Evolutionary conservation across 768 basidiomycete species (phyloP), one percentile per base, ranked within the genome.

Genomic region (Baorangia bicolor): DNA sequence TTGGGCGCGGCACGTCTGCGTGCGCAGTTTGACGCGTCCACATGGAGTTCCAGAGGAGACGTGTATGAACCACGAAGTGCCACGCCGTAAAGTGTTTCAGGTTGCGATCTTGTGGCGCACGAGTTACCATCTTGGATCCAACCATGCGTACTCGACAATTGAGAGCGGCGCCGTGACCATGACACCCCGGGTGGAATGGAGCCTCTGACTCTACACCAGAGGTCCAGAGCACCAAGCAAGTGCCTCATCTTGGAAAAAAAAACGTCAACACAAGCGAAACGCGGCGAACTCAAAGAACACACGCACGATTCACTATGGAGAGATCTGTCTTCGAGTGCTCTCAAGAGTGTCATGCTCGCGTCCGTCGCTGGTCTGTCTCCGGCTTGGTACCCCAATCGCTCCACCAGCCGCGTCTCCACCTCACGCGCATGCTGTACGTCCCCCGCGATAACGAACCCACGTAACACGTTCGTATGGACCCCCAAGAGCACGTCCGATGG

Each of bases 391-490:
- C 50, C 55, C 20, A 57, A 63, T 42, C 44, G 45, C 3, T 39
- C 51, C n/a, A 55, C 34, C 38, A 75, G 40, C 49, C 72, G 69
- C 34, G 39, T 38, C 44, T 64, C 68, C 10, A 78, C 70, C 44
- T 69, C 64, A 18, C 62, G 61, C 5, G 76, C 74, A 8, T 65
- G 69, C n/a, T 52, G 41, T 9, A 73, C 48, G 27, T 67, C 60
- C 25, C 60, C 61, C 4, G 71, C 60, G 12, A 67, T 33, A 21
- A 78, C 56, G 33, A 79, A 76, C 18, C 75, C 75, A 1, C 69
- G 67, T 49, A 81, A 51, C 45, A 77, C 62, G 39, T 71, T 73
- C 0, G 73, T 73, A 41, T 80, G 75, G 2, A 71, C 62, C 6
- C 74, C 70, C 44, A 78, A 53, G 33, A 69, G 40, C 21, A 11